Base-by-base conservation (phyloP, 164 flowering plant genomes). In the Cinnamomum chago region DNA sequence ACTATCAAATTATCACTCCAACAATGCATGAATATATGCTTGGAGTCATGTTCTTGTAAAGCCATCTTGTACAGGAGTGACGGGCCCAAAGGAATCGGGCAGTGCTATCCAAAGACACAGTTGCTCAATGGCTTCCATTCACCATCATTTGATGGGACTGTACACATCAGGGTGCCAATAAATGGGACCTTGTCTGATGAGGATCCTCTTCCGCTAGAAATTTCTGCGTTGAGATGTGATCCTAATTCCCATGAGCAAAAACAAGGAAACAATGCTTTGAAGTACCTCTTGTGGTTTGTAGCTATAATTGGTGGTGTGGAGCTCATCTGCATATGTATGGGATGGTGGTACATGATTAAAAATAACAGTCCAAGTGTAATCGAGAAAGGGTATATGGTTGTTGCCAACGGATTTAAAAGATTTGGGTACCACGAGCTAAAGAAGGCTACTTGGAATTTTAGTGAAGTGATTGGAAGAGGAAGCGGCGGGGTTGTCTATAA, bases 401-500 rank as follows among this genome's bases (percentile, higher is more conserved):
- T 62, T 0, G 67, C 68, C 3, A 71, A 64, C 5, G 60, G 72
- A n/a, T 47, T 50, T 58, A 70, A 18, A 23, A 52, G 30, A 28
- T 71, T 71, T 64, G 52, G 24, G 6, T 71, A 55, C 20, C 47
- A 2, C 0, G 73, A 27, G 65, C 23, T 71, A 28, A 52, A 71
- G 40, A 58, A 24, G 23, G 73, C 73, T 0, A 71, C 73, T 5
- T 3, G 2, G 65, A 71, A 71, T 28, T 71, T 71, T 18, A 23
- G 65, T 13, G 65, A 55, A 25, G 64, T 52, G 23, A 55, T 71
- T 25, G 73, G 73, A 55, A 52, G 64, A 15, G 73, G 65, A 27
- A 75, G 82, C 0, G 51, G 66, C 3, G 84, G 84, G 4, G 71
- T 67, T 0, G 86, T 83, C 3, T 84, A 78, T 33, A 84, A 78